Evolutionary conservation across 768 basidiomycete genomes (phyloP), one percentile per base, ranked within the genome.

Genomic region (Imleria badia): DNA sequence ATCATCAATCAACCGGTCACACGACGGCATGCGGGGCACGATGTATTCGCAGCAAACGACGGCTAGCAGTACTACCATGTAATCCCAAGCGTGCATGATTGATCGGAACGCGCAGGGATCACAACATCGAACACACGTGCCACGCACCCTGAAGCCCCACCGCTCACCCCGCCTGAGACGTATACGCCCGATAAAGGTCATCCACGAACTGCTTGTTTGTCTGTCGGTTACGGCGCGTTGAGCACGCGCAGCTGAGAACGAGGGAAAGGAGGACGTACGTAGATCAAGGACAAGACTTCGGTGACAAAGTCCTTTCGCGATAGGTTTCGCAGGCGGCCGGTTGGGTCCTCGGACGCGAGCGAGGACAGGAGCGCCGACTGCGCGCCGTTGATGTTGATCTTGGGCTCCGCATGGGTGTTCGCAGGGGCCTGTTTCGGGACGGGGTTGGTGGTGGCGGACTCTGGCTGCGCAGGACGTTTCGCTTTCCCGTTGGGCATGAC

Each of bases 191-290:
- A 73, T 77, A 85, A 43, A 87, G 75, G 36, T 73, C 69, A 59
- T 89, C 85, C 54, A 85, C 85, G 61, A 89, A 89, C 15, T 75
- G 69, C 59, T 81, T 76, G 72, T 89, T 83, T 50, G 79, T 86
- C 87, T 89, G 60, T 26, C 36, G 23, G 26, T 44, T 31, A 15
- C 33, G 20, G 19, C 23, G 34, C 23, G 41, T 31, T 42, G 52
- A 36, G 42, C 17, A 33, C 38, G 17, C 34, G 17, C 10, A 51
- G 30, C 35, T 15, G 2, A 6, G 9, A 26, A 56, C 17, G 47
- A 14, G 30, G 15, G 23, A 5, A n/a, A 33, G 8, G 5, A 1
- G 19, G 36, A 75, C 83, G 58, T 49, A 86, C 85, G 66, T 85
- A 82, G 59, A 87, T 79, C 58, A 86, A 75, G 33, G 76, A 79